Percentiles rank a stretch among this genome's conserved stretches.
These are phyloP conservation scores for Penicillium sp. DNA, from an alignment of 2,329 filamentous ascomycete genomes.

Conservation along the genomic window DNA sequence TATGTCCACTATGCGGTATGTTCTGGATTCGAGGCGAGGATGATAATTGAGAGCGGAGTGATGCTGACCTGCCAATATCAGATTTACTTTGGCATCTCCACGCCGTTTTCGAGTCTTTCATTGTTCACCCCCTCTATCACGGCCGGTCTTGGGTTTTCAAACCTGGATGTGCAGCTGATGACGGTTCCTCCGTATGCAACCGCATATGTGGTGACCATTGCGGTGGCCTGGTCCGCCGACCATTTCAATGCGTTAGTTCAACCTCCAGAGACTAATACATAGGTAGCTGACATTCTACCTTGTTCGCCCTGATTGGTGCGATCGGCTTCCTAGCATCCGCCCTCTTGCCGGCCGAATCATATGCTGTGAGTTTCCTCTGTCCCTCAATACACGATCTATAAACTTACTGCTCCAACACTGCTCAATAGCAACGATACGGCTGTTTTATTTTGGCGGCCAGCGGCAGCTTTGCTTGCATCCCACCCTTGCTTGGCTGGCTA, in stretches of 20 bases:
- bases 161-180: neutral
- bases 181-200: neutral
- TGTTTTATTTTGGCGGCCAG: neutral
- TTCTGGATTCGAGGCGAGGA: neutral
- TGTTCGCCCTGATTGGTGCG: neutral
- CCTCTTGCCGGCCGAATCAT: neutral
- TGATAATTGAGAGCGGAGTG: neutral
- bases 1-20: neutral
- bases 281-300: neutral
- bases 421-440: neutral
- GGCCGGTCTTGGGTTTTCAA: neutral
- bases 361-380: neutral
- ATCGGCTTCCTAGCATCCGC: neutral
- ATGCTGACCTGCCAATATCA: neutral
- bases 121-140: neutral
- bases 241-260: neutral
- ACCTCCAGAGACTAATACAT: too few species aligned
- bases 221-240: neutral
- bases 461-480: neutral
- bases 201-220: neutral
- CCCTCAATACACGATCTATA: neutral
- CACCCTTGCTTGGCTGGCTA: neutral
- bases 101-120: neutral
- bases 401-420: neutral
- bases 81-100: neutral